phyloP scores from a whole-genome alignment of 2,329 filamentous ascomycete species.

The Ophiocordyceps camponoti-saundersi region DNA sequence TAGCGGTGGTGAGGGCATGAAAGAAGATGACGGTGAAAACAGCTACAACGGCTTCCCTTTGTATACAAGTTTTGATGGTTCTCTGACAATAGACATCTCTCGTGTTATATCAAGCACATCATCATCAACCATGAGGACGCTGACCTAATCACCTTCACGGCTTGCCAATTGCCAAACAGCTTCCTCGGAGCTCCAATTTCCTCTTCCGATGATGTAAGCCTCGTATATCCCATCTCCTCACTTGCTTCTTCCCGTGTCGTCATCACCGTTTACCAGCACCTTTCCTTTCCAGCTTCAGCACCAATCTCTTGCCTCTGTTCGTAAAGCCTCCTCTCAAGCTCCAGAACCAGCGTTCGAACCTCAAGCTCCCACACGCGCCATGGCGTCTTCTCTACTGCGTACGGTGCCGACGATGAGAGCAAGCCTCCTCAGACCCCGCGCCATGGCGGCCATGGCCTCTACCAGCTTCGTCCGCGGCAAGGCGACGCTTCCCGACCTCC shows the following conservation, averaged over 20 bases:
- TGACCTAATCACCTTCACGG: no score
- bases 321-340: no score
- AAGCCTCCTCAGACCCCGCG: constrained; percentile 46
- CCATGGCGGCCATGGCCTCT: constrained; percentile 48
- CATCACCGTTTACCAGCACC: neutral
- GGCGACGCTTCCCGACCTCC: constrained; percentile 84
- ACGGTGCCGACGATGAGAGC: constrained; percentile 50
- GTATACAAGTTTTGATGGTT: no score
- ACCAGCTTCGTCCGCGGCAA: constrained; percentile 72
- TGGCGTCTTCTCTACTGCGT: constrained; percentile 65
- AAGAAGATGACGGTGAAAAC: no score
- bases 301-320: no score
- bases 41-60: no score
- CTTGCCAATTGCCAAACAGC: no score
- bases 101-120: no score
- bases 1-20: no score
- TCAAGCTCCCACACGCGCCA: constrained; percentile 16
- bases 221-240: neutral
- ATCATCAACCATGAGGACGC: no score
- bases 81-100: no score
- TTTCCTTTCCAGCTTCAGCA: neutral
- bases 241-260: neutral
- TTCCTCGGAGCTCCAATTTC: neutral
- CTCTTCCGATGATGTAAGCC: neutral
- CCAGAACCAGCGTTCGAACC: no score